Evolutionary conservation across 78 protist genomes (phyloP).

Genomic region (Chrysochromulina parva): DNA sequence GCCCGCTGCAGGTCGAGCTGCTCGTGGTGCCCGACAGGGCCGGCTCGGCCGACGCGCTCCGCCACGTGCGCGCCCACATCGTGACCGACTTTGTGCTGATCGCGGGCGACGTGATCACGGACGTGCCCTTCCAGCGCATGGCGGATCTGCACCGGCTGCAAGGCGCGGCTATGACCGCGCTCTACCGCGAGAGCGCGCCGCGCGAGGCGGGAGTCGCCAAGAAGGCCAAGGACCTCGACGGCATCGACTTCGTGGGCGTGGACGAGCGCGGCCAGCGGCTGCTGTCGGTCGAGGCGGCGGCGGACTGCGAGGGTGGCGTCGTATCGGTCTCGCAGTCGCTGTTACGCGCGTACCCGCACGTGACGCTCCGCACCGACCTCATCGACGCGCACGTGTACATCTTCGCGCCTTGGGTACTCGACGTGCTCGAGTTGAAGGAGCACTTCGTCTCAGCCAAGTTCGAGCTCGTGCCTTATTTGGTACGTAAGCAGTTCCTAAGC

Average conservation of each 20-base stretch:
- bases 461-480: conserved; percentile 59
- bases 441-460: conserved; percentile 17
- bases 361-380: conserved; percentile 52
- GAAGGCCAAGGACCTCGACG: conserved; percentile 30
- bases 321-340: background rate
- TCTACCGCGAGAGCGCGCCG: conserved; percentile 32
- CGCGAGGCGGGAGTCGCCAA: background rate
- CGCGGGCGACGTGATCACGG: conserved; percentile 69
- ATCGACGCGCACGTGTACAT: conserved; percentile 79
- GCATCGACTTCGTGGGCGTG: conserved; percentile 36
- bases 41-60: conserved; percentile 70
- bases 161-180: conserved; percentile 66
- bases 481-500: conserved; percentile 20
- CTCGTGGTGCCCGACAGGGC: conserved; percentile 55
- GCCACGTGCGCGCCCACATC: conserved; percentile 61
- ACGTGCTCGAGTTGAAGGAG: conserved; percentile 38
- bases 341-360: background rate
- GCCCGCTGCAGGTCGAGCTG: conserved; percentile 59
- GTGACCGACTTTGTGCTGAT: conserved; percentile 66
- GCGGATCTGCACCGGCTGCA: conserved; percentile 69
- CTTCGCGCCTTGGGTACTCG: conserved; percentile 74
- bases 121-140: conserved; percentile 64
- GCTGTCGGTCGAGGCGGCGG: conserved; percentile 57
- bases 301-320: conserved; percentile 66
- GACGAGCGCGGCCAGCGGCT: conserved; percentile 24